Percentiles rank a stretch among this genome's conserved stretches.
Evolutionary conservation across 73 alveolate genomes (phyloP).

Genomic region (Symbiodinium pilosum): DNA sequence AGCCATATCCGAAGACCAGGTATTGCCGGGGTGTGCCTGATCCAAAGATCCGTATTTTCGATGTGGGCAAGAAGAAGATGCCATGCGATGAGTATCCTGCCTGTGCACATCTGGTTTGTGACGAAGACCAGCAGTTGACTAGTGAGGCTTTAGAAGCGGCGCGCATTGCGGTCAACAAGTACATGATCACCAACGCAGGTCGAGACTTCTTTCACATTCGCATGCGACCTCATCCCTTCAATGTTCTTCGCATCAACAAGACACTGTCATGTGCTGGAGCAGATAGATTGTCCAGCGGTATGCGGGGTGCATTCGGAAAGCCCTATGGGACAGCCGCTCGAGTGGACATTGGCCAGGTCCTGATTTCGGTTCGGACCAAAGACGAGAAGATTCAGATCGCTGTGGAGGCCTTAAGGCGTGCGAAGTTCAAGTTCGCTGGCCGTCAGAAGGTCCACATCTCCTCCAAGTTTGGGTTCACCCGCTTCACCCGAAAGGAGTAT

Average conservation of each 20-base stretch:
- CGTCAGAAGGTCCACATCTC: constrained; percentile 98
- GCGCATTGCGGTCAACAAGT: constrained; percentile 99
- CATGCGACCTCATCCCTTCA: constrained; percentile 95
- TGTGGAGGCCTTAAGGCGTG: constrained; percentile 98
- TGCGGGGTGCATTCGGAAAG: constrained; percentile 99
- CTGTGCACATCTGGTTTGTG: constrained; percentile 98
- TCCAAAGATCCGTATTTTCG: constrained; percentile 97
- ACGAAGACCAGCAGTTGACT: constrained; percentile 98
- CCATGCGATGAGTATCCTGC: constrained; percentile 95
- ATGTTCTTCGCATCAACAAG: constrained; percentile 99
- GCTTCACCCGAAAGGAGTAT: constrained; percentile 98
- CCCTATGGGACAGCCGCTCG: constrained; percentile 99
- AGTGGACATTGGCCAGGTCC: constrained; percentile 98
- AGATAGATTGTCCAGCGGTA: constrained; percentile 96
- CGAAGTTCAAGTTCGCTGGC: constrained; percentile 99
- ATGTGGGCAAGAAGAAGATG: constrained; percentile 93
- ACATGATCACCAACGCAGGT: constrained; percentile 98
- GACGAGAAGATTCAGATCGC: constrained; percentile 97
- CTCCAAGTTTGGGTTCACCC: constrained; percentile 99
- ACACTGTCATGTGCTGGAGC: constrained; percentile 99
- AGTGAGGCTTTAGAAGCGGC: constrained; percentile 99
- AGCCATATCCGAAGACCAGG: constrained; percentile 99
- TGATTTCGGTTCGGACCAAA: constrained; percentile 90
- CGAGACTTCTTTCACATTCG: constrained; percentile 99
- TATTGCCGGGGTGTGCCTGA: constrained; percentile 99